A percentile compares a stretch with the other conserved stretches of the same genome.
Conservation (phyloP, 768 basidiomycete genomes). For the Boletus eberwhitei region DNA sequence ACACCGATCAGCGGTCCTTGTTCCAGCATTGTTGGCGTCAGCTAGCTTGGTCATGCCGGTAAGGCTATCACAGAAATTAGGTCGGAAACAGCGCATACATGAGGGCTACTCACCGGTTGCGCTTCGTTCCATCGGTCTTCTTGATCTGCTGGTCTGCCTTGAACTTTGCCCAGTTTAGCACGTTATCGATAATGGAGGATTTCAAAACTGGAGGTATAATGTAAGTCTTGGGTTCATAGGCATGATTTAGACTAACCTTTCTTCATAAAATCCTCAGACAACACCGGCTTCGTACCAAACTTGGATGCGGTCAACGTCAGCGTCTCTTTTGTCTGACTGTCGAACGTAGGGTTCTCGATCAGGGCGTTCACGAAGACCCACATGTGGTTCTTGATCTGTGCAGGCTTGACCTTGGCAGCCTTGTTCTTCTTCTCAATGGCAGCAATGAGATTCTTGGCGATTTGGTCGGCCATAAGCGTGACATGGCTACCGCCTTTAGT, state of each 20-base stretch:
- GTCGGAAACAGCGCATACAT: not conserved
- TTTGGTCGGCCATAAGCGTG: conserved; percentile 75
- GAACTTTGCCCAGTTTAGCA: conserved; percentile 95
- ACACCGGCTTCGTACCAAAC: conserved; percentile 81
- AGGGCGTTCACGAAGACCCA: conserved; percentile 96
- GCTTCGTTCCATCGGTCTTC: conserved; percentile 91
- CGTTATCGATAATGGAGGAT: conserved; percentile 85
- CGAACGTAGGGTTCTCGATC: conserved; percentile 97
- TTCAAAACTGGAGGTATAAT: conserved; percentile 60
- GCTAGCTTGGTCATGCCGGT: conserved; percentile 90
- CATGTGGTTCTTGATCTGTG: conserved; percentile 96
- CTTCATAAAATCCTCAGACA: conserved; percentile 94
- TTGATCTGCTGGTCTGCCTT: conserved; percentile 96
- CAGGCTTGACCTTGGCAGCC: conserved; percentile 87
- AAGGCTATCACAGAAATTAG: conserved; percentile 48
- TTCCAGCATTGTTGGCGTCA: conserved; percentile 97
- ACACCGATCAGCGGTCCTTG: conserved; percentile 72
- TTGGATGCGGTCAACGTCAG: conserved; percentile 83
- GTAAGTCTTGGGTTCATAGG: conserved; percentile 1
- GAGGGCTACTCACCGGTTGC: conserved; percentile 58
- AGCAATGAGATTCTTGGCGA: conserved; percentile 79
- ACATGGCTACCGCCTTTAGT: conserved; percentile 97
- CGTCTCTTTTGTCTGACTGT: conserved; percentile 98
- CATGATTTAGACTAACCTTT: conserved; percentile 58
- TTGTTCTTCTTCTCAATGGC: conserved; percentile 97